A percentile compares a stretch with the other conserved stretches of the same genome.
Conservation (phyloP, 495 filamentous ascomycete genomes). For the Penicillium roqueforti region DNA sequence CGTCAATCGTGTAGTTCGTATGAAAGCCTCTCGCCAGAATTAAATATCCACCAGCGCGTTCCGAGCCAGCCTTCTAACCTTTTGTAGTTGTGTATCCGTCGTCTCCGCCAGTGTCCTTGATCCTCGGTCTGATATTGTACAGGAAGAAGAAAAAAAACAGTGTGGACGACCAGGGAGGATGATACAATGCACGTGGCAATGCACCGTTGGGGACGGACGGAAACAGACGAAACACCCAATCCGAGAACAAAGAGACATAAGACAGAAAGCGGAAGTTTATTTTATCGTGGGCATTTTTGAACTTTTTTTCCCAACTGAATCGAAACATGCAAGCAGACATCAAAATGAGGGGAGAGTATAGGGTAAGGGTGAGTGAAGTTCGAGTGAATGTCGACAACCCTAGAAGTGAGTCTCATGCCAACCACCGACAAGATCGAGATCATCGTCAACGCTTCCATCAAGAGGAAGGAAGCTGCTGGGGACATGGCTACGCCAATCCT, state of each 20-base stretch:
- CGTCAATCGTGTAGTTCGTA: conserved; percentile 15
- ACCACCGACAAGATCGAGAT: conserved; percentile 86
- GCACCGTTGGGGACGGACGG: conserved; percentile 16
- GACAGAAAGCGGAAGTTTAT: conserved; percentile 19
- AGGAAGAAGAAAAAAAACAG: conserved; percentile 18
- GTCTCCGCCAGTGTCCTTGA: conserved; percentile 13
- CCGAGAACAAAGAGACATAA: conserved; percentile 17
- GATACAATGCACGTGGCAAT: conserved; percentile 3
- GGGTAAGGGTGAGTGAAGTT: conserved; percentile 5
- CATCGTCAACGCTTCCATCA: conserved; percentile 61
- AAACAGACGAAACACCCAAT: conserved; percentile 17
- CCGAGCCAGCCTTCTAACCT: conserved; percentile 27
- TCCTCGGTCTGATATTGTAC: conserved; percentile 26
- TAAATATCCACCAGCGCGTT: conserved; percentile 11
- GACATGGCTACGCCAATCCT: conserved; percentile 60
- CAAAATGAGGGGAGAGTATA: conserved; percentile 8
- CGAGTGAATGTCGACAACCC: conserved; percentile 10
- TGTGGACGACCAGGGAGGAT: conserved; percentile 13
- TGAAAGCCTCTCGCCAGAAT: conserved; percentile 11
- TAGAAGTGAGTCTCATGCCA: conserved; percentile 65
- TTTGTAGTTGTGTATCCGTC: conserved; percentile 27
- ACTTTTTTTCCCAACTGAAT: conserved; percentile 31
- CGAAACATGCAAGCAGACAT: conserved; percentile 18
- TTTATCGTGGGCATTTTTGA: conserved; percentile 28
- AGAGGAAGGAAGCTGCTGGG: conserved; percentile 26